Evolutionary conservation across 108 stramenopile genomes (phyloP), one percentile per base, ranked within the genome.

Genomic region (Seminavis robusta): DNA sequence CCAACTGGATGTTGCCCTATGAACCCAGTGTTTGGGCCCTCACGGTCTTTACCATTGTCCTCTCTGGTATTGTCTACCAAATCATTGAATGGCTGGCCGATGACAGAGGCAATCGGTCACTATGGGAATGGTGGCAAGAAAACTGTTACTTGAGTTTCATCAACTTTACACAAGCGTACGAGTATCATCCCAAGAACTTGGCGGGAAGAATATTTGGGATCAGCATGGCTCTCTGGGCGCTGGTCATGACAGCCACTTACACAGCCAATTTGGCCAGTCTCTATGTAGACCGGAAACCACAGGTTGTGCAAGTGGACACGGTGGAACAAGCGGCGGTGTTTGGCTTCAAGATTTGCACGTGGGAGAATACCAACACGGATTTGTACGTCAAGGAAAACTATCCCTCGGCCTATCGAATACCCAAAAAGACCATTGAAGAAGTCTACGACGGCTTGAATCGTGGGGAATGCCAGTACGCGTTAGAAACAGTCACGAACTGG

Each of bases 261-360:
- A 77, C 76, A 0, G 76, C 69, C 0, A 72, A 71, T 2, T 40
- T 77, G 8, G 76, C 71, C 13, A 48, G 58, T 25, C 62, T 68
- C 40, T 60, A 72, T 24, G 66, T 65, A 0, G 44, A 37, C 9
- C 54, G 56, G 36, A 43, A 42, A 11, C 26, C 16, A 27, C 61
- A 41, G 1, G 10, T 8, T 13, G 30, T 50, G 16, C 49, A 59
- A 19, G 42, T 71, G 24, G 27, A 66, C 10, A 62, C 58, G 19
- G 33, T 77, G 0, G 57, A 11, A 4, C 59, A 71, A 25, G 71
- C 64, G 0, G 51, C 61, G 4, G 16, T 33, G 1, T 16, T 31
- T 8, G 44, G 39, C 15, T 23, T 41, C 4, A 42, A 56, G 5
- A 39, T 77, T 1, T 77, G 76, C 42, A 48, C 61, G 4, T 8